Base-by-base conservation (phyloP, 768 basidiomycete genomes). In the Tricholoma hemisulphureum region DNA sequence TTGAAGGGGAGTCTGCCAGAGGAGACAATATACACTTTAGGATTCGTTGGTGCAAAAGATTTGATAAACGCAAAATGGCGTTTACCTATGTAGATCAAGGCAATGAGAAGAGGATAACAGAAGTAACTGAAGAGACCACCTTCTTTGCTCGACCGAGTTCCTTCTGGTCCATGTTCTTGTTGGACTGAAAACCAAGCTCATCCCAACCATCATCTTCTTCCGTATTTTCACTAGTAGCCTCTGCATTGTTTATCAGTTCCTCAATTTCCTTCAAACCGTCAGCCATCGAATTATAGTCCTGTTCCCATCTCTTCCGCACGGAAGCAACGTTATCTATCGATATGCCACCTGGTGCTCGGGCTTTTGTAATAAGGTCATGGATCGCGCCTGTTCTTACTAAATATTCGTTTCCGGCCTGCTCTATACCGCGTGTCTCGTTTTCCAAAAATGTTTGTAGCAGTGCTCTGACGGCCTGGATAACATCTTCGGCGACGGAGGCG, bases 41-140 rank as follows among this genome's bases (percentile, higher is more conserved):
- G 57, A 90, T 73, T 37, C 83, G 82, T 63, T 85, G 83, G 70
- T 91, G 88, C 35, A 91, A 72, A 2, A 87, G 74, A 7, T 78
- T 79, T 13, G 79, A 80, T 23, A 89, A 67, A 31, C 85, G 87
- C 37, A 89, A 66, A 55, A 89, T 64, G 2, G 78, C 75, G 60
- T 83, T 80, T n/a, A 84, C 74, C 89, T 91, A 62, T 14, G 6
- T 7, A 28, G 24, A 54, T 2, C 32, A 29, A 35, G 8, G 24
- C 20, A 7, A 51, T 52, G 52, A 62, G 58, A 39, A 29, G n/a
- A n/a, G 34, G 20, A n/a, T n/a, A n/a, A n/a, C n/a, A n/a, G 28
- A 11, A 35, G 35, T 53, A 41, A 14, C 9, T 41, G 34, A 39
- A 35, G 13, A 53, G 64, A 68, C 16, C 51, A 88, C 89, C 78